Evolutionary conservation across 2,329 filamentous ascomycete species (phyloP), one percentile per base, ranked within the genome.

Genomic region (Fusarium papillatum): DNA sequence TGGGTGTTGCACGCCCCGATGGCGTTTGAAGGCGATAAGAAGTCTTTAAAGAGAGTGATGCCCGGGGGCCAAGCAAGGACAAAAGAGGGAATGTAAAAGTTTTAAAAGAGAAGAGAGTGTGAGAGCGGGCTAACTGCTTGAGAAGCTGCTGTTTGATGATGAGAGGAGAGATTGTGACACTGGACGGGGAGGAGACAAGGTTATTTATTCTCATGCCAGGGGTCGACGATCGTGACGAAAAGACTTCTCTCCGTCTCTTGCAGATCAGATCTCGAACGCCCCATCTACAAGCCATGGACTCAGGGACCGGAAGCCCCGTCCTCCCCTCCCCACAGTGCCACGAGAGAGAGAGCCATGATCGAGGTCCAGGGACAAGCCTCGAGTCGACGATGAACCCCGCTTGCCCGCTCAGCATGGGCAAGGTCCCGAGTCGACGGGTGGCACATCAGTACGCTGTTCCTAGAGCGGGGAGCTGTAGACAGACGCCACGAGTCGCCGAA

Each of bases 41-140:
- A 38, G 64, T 73, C 64, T 76, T 71, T 71, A 79, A 77, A 48
- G 77, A 79, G 66, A 74, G 77, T 79, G 70, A n/a, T 73, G 72
- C 75, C 66, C 31, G 9, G 60, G 66, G 69, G 69, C 50, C 16
- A 68, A 67, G 61, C 50, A 59, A 55, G 29, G 48, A n/a, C 16
- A 31, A 65, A 70, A 43, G 65, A 68, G 66, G 60, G 67, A 66
- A 64, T 60, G 65, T 64, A 73, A 69, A 73, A 16, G 24, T 55
- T 59, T 53, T 50, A 67, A 68, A 67, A 68, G 65, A 71, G 69
- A 68, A 73, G 71, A 64, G 73, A 77, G 64, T 64, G 72, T 76
- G 71, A 77, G 72, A 70, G 68, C 64, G 61, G 63, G 66, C 39
- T 77, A 67, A 63, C 70, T 77, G 69, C 74, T 75, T 72, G 72